Base-by-base conservation (phyloP, 2,329 filamentous ascomycete genomes). In the Coniochaeta prunicola region DNA sequence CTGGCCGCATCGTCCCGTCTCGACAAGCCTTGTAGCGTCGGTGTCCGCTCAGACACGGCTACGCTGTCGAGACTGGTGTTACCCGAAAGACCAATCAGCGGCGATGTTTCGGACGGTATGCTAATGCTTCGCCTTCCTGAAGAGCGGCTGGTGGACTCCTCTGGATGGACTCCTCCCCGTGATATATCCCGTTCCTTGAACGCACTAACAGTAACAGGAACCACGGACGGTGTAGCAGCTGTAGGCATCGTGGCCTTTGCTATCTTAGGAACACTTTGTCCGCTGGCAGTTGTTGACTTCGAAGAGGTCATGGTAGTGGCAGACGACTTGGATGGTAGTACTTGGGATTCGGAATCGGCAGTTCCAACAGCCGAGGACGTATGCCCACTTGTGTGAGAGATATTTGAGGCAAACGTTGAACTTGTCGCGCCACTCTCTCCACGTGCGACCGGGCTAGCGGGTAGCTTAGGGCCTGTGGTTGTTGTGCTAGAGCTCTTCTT, bases 141-240 rank as follows among this genome's bases (percentile, higher is more conserved):
- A 21, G 66, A 68, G 38, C 71, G 74, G 56, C 65, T 69, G n/a
- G 70, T 66, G n/a, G 69, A 69, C 30, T 82, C 80, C 19, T 82
- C 79, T 1, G 15, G 7, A 70, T 70, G 65, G 1, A 75, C 63
- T 5, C 63, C 69, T 33, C 70, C 76, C 53, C 80, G 77, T 54
- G 72, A 70, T 24, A 70, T 68, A 57, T 85, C 80, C 60, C 71
- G 74, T 59, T 81, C 78, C 58, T 76, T 76, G 61, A 78, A 76
- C 17, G 74, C 77, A 61, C 71, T 78, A 9, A 80, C 76, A 56
- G 79, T 79, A 13, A 80, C 71, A 3, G 83, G 77, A 1, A 79
- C 77, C 42, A 79, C 67, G 24, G 73, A 73, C 31, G 83, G 77
- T 61, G 71, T 78, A 28, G 74, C 73, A 21, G 76, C 74, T 4